phyloP scores from a whole-genome alignment of 495 filamentous ascomycete genomes.

The Immersiella caudata region DNA sequence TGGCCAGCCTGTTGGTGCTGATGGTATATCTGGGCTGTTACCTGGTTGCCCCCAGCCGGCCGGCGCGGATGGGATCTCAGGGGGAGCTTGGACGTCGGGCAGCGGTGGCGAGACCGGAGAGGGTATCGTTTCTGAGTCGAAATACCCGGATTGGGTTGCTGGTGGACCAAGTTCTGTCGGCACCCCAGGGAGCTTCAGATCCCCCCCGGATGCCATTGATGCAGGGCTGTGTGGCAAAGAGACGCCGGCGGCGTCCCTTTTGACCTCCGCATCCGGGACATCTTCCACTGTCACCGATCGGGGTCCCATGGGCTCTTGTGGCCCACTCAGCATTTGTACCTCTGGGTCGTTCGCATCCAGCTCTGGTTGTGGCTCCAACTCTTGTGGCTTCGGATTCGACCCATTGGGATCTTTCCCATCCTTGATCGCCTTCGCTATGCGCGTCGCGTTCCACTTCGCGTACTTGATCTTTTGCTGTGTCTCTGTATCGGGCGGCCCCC shows the following conservation, averaged over 20 bases:
- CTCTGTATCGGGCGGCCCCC: slow-evolving; percentile 74
- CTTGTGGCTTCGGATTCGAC: slow-evolving; percentile 70
- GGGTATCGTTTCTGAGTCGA: slow-evolving; percentile 28
- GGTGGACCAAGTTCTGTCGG: slow-evolving; percentile 36
- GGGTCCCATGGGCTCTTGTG: slow-evolving; percentile 33
- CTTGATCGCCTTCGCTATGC: slow-evolving; percentile 88
- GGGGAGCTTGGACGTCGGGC: slow-evolving; percentile 24
- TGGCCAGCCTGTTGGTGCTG: slow-evolving; percentile 30
- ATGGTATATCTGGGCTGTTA: slow-evolving; percentile 28
- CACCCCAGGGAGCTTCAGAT: slow-evolving; percentile 36
- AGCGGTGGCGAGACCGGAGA: slow-evolving; percentile 32
- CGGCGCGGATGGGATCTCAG: slow-evolving; percentile 27
- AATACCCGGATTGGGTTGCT: slow-evolving; percentile 31
- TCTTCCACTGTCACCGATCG: slow-evolving; percentile 63
- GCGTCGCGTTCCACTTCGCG: slow-evolving; percentile 91
- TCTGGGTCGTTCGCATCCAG: slow-evolving; percentile 65
- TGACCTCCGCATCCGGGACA: slow-evolving; percentile 49
- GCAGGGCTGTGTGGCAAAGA: slow-evolving; percentile 44
- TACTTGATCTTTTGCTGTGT: slow-evolving; percentile 87
- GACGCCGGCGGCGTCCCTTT: slow-evolving; percentile 38
- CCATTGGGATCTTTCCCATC: slow-evolving; percentile 92
- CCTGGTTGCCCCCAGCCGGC: slow-evolving; percentile 26
- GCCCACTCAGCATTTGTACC: slow-evolving; percentile 55
- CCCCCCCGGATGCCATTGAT: slow-evolving; percentile 45
- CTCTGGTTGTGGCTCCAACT: slow-evolving; percentile 48